These are phyloP conservation scores for Globisporangium carolinianum DNA, from an alignment of 352 stramenopile genomes.

Conservation along the genomic window DNA sequence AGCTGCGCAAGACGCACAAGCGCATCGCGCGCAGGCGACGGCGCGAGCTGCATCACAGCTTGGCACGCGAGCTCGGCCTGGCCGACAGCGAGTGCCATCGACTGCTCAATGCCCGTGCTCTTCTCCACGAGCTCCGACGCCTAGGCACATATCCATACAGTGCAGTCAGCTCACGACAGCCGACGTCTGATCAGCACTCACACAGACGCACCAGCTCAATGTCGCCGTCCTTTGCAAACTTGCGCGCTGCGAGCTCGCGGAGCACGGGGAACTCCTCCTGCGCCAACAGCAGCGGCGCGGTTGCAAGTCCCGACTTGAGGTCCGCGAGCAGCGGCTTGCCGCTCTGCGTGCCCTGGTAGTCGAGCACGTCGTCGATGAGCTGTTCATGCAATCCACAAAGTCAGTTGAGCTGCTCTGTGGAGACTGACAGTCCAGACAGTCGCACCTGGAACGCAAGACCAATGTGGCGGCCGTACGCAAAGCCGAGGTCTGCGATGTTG, in stretches of 20 bases:
- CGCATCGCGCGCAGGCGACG: constrained; percentile 75
- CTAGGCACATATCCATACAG: constrained; percentile 20
- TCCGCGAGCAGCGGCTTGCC: constrained; percentile 96
- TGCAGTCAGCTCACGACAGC: background rate
- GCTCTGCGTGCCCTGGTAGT: constrained; percentile 93
- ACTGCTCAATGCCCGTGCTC: constrained; percentile 89
- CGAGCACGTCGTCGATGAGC: constrained; percentile 97
- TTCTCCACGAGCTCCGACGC: constrained; percentile 87
- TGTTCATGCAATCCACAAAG: constrained; percentile 9
- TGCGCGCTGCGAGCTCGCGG: constrained; percentile 83
- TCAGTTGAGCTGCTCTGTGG: too few species aligned
- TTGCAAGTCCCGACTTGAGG: constrained; percentile 93
- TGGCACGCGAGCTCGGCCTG: constrained; percentile 96
- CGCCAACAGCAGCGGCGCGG: constrained; percentile 95
- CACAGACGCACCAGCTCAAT: constrained; percentile 72
- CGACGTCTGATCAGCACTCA: constrained; percentile 12
- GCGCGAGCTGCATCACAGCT: constrained; percentile 81
- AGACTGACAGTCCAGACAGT: background rate
- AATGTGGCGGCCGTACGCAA: constrained; percentile 96
- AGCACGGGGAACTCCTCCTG: constrained; percentile 92
- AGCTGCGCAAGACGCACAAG: constrained; percentile 83
- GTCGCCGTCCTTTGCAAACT: constrained; percentile 90
- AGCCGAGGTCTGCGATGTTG: constrained; percentile 81
- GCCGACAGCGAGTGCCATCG: constrained; percentile 92
- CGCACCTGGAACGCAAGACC: constrained; percentile 96